Percentiles rank a stretch among this genome's conserved stretches.
Conservation (phyloP, 2,329 filamentous ascomycete species). For the Macrophomina tecta region DNA sequence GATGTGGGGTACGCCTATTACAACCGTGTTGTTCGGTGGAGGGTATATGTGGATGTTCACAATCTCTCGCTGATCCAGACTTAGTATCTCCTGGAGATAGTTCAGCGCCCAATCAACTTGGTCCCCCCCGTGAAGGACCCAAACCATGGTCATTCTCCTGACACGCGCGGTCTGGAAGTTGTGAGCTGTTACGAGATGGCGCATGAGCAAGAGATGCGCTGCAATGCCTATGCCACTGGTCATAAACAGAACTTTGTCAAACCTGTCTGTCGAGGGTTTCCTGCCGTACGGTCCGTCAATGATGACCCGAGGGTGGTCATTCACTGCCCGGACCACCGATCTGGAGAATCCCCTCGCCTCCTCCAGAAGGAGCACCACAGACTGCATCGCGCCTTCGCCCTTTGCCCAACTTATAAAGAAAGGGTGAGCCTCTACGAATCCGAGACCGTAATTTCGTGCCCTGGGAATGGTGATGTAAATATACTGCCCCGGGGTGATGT, state of each 20-base stretch:
- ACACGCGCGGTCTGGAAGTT: constrained; percentile 27
- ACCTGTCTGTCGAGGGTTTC: constrained; percentile 7
- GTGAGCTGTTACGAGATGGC: constrained; percentile 28
- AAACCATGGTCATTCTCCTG: constrained; percentile 29
- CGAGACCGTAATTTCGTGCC: not conserved
- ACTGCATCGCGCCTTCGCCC: too few relatives aligned
- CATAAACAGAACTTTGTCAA: constrained; percentile 30
- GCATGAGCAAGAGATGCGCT: constrained; percentile 29
- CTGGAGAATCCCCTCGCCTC: constrained; percentile 25
- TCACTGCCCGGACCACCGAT: not conserved
- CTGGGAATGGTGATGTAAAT: not conserved
- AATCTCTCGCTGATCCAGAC: constrained; percentile 24
- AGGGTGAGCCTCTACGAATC: constrained; percentile 4
- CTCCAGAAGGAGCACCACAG: not conserved
- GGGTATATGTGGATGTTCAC: constrained; percentile 15
- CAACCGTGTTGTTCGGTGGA: not conserved
- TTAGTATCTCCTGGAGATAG: not conserved
- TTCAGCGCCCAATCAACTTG: constrained; percentile 28
- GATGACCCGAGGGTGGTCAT: constrained; percentile 14
- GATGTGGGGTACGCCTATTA: constrained; percentile 9
- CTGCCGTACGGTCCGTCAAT: constrained; percentile 31
- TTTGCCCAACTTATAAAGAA: constrained; percentile 1
- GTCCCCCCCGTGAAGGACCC: constrained; percentile 28
- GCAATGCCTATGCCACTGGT: constrained; percentile 30
- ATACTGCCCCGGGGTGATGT: not conserved